Percentiles rank a stretch among this genome's conserved stretches.
These are phyloP conservation scores for Arachnopeziza araneosa DNA, from an alignment of 2,329 filamentous ascomycete genomes.

Conservation along the genomic window DNA sequence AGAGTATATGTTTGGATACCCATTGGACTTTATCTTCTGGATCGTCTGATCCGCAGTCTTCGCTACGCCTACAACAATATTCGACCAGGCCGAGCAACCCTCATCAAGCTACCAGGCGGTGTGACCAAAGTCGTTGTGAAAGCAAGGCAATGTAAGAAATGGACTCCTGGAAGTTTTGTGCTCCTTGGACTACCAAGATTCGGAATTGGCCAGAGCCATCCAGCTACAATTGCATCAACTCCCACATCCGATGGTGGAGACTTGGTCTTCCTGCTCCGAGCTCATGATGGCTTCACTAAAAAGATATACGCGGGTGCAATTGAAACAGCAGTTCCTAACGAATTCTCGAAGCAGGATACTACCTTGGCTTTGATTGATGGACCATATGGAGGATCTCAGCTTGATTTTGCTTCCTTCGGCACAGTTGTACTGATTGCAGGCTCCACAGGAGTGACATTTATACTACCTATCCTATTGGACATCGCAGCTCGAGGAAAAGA, in stretches of 20 bases:
- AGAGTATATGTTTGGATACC: slow-evolving; percentile 5
- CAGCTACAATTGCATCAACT: not conserved
- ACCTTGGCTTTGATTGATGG: slow-evolving; percentile 44
- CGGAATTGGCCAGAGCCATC: not conserved
- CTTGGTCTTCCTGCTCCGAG: not conserved
- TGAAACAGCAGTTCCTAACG: not conserved
- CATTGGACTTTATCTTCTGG: slow-evolving; percentile 3
- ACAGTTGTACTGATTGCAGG: slow-evolving; percentile 55
- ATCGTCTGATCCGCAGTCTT: not conserved
- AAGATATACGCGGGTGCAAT: not conserved
- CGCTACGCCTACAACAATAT: slow-evolving; percentile 3
- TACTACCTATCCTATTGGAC: slow-evolving; percentile 46
- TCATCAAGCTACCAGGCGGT: not conserved
- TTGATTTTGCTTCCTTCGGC: slow-evolving; percentile 53
- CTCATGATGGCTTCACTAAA: not conserved
- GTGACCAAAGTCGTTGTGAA: not conserved
- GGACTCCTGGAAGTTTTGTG: not conserved
- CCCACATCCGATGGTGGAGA: not conserved
- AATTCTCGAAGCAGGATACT: not conserved
- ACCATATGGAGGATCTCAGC: slow-evolving; percentile 47
- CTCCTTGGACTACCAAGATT: not conserved
- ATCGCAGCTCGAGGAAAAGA: slow-evolving; percentile 16
- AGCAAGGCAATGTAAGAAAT: not conserved
- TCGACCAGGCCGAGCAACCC: slow-evolving; percentile 2
- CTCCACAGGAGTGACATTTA: slow-evolving; percentile 57